A percentile compares a stretch with the other conserved stretches of the same genome.
phyloP scores from a whole-genome alignment of 176 grass and related monocot species.

The Microstegium vimineum region DNA sequence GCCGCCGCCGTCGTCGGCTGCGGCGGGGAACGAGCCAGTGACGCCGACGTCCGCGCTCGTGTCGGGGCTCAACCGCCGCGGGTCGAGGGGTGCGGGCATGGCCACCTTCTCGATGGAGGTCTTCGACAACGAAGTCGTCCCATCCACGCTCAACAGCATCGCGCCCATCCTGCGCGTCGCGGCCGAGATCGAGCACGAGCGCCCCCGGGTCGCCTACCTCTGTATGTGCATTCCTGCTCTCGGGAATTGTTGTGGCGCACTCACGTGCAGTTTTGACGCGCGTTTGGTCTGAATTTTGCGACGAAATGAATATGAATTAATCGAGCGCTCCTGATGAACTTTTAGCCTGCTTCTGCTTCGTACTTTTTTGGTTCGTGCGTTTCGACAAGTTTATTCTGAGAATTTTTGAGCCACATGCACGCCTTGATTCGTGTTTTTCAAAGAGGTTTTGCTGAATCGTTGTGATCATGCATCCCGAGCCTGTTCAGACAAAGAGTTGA shows the following conservation, averaged over 20 bases:
- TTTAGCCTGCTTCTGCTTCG: not conserved
- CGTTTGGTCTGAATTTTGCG: slow-evolving; percentile 5
- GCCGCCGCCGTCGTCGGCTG: not conserved
- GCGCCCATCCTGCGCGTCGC: slow-evolving; percentile 88
- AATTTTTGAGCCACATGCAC: slow-evolving; percentile 1
- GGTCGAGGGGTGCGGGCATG: slow-evolving; percentile 69
- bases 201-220: slow-evolving; percentile 86
- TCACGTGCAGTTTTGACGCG: not conserved
- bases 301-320: slow-evolving; percentile 13
- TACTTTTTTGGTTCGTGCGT: not conserved
- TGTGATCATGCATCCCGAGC: not conserved
- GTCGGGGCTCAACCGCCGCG: slow-evolving; percentile 53
- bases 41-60: slow-evolving; percentile 9
- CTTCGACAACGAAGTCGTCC: slow-evolving; percentile 93
- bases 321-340: not conserved
- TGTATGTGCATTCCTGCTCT: slow-evolving; percentile 34
- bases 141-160: slow-evolving; percentile 73
- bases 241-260: not conserved
- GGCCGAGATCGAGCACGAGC: slow-evolving; percentile 80
- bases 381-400: not conserved
- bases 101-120: slow-evolving; percentile 93
- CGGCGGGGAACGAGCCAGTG: not conserved
- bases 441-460: not conserved
- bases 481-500: not conserved
- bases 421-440: slow-evolving; percentile 1